phyloP scores from a whole-genome alignment of 2,329 filamentous ascomycete genomes.

The Beauveria sp. region DNA sequence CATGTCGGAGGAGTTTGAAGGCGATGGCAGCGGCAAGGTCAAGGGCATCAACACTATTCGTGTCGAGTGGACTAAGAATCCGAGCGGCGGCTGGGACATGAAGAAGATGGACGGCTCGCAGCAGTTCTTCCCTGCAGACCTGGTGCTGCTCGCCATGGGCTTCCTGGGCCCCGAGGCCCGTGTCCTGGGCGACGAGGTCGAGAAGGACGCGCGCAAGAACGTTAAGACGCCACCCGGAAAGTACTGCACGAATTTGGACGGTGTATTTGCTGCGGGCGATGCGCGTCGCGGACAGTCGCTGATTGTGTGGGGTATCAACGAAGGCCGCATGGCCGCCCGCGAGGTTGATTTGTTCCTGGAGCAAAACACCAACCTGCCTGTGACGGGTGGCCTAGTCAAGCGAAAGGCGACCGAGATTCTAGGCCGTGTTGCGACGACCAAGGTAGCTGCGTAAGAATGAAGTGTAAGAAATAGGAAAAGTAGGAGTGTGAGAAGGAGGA shows the following conservation, averaged over 20 bases:
- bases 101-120: slow-evolving; percentile 91
- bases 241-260: slow-evolving; percentile 80
- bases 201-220: slow-evolving; percentile 90
- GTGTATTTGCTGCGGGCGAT: slow-evolving; percentile 90
- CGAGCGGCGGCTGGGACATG: slow-evolving; percentile 94
- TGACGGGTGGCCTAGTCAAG: slow-evolving; percentile 90
- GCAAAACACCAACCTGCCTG: slow-evolving; percentile 70
- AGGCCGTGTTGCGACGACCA: slow-evolving; percentile 17
- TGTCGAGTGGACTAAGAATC: slow-evolving; percentile 90
- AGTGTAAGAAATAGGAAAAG: not conserved
- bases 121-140: slow-evolving; percentile 92
- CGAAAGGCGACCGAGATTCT: slow-evolving; percentile 67
- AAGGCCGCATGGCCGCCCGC: slow-evolving; percentile 85
- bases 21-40: slow-evolving; percentile 78
- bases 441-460: not conserved
- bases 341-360: slow-evolving; percentile 87
- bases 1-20: slow-evolving; percentile 95
- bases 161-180: slow-evolving; percentile 91
- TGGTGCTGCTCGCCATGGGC: slow-evolving; percentile 93
- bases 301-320: slow-evolving; percentile 98
- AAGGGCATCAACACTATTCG: slow-evolving; percentile 95
- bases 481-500: not conserved
- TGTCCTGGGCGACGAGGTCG: slow-evolving; percentile 77
- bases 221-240: slow-evolving; percentile 86
- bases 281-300: slow-evolving; percentile 91